phyloP scores from a whole-genome alignment of 768 basidiomycete genomes.

The Phanerodontia chrysosporium region DNA sequence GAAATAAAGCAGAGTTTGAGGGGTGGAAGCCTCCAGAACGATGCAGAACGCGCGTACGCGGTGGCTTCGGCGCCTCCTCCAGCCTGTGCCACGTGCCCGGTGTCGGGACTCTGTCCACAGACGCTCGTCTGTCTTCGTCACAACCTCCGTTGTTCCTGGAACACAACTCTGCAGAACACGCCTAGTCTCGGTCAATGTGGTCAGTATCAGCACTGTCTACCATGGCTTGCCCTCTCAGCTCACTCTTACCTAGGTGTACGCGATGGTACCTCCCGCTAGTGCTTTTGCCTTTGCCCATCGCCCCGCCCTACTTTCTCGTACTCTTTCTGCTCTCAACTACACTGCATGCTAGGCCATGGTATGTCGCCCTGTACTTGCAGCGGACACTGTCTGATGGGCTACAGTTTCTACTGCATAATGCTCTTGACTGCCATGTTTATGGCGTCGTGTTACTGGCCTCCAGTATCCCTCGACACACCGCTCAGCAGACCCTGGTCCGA shows the following conservation, averaged over 20 bases:
- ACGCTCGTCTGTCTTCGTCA: too few species aligned
- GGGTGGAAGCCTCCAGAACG: conserved; percentile 25
- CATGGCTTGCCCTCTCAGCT: neutral
- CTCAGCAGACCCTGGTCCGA: conserved; percentile 64
- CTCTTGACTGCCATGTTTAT: conserved; percentile 79
- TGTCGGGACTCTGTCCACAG: too few species aligned
- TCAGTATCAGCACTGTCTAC: conserved; percentile 29
- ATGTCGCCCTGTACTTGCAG: conserved; percentile 23
- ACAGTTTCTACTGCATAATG: conserved; percentile 83
- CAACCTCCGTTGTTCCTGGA: neutral
- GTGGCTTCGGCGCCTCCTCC: too few species aligned
- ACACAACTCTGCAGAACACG: neutral
- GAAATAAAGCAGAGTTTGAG: conserved; percentile 14
- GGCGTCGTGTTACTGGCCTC: conserved; percentile 89
- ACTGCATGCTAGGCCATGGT: conserved; percentile 85
- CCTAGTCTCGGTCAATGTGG: conserved; percentile 42
- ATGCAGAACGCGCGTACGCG: conserved; percentile 20
- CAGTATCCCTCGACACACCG: conserved; percentile 60
- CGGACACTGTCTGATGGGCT: neutral
- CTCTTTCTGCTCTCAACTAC: conserved; percentile 75
- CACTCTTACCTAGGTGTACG: conserved; percentile 56
- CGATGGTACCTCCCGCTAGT: conserved; percentile 81
- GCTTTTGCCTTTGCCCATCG: conserved; percentile 73
- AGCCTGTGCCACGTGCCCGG: too few species aligned
- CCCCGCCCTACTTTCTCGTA: conserved; percentile 74